Conservation (phyloP, 768 basidiomycete genomes). For the Lactifluus subvellereus region DNA sequence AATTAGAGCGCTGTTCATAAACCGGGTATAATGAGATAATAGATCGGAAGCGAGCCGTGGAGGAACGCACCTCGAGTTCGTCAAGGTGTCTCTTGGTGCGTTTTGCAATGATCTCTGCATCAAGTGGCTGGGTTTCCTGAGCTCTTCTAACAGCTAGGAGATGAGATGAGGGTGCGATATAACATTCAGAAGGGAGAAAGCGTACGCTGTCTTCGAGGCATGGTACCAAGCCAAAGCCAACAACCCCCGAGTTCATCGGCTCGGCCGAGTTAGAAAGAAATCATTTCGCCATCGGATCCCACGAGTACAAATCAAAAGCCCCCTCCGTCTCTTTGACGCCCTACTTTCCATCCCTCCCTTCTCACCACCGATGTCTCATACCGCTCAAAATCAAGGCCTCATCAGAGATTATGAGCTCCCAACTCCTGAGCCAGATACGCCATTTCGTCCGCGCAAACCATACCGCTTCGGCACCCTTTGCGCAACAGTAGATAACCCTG, state of each 20-base stretch:
- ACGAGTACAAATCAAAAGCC: slow-evolving; percentile 15
- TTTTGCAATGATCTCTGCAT: slow-evolving; percentile 65
- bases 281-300: slow-evolving; percentile 24
- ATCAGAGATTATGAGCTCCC: slow-evolving; percentile 48
- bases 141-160: slow-evolving; percentile 43
- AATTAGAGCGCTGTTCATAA: slow-evolving; percentile 62
- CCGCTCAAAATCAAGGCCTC: slow-evolving; percentile 3
- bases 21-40: slow-evolving; percentile 12
- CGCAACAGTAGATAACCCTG: slow-evolving; percentile 87
- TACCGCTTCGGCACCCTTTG: slow-evolving; percentile 89
- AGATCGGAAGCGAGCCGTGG: slow-evolving; percentile 11
- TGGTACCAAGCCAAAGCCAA: neutral
- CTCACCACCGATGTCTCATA: slow-evolving; percentile 7
- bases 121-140: slow-evolving; percentile 40
- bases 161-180: neutral
- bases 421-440: slow-evolving; percentile 79
- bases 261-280: slow-evolving; percentile 5
- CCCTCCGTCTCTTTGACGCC: neutral
- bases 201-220: slow-evolving; percentile 21
- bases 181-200: neutral
- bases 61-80: slow-evolving; percentile 64
- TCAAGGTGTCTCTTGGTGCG: slow-evolving; percentile 73
- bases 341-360: neutral
- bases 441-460: slow-evolving; percentile 57
- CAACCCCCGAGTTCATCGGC: slow-evolving; percentile 5